phyloP scores from a whole-genome alignment of 179 eudicot genomes.

The Drosera spatulata region DNA sequence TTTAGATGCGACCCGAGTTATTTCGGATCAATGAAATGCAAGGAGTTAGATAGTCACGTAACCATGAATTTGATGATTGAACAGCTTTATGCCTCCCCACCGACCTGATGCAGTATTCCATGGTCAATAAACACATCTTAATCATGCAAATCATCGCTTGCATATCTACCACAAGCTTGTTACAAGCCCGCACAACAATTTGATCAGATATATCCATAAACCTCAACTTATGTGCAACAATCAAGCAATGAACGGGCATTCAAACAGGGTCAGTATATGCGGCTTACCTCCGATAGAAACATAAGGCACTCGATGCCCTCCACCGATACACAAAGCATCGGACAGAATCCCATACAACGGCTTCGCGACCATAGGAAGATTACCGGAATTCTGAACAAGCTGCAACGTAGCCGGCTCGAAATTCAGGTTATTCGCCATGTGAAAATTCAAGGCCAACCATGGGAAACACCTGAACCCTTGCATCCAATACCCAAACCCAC shows the following conservation, averaged over 20 bases:
- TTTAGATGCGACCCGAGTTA: too few species aligned
- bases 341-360: slow-evolving; percentile 82
- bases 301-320: slow-evolving; percentile 79
- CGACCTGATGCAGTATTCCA: too few species aligned
- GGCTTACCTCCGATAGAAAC: slow-evolving; percentile 79
- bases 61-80: too few species aligned
- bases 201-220: too few species aligned
- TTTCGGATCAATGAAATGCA: too few species aligned
- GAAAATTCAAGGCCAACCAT: slow-evolving; percentile 83
- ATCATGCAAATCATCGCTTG: too few species aligned
- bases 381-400: slow-evolving; percentile 58
- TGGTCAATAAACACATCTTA: too few species aligned
- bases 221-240: too few species aligned
- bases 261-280: background rate
- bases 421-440: slow-evolving; percentile 67
- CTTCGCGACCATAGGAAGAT: slow-evolving; percentile 85
- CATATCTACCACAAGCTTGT: too few species aligned
- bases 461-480: slow-evolving; percentile 94
- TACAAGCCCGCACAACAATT: too few species aligned
- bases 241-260: background rate
- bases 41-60: too few species aligned
- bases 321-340: slow-evolving; percentile 75
- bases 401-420: slow-evolving; percentile 76
- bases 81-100: too few species aligned
- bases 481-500: slow-evolving; percentile 89